A percentile compares a stretch with the other conserved stretches of the same genome.
These are phyloP conservation scores for Chimonanthus salicifolius DNA, from an alignment of 164 flowering plant species.

Conservation along the genomic window DNA sequence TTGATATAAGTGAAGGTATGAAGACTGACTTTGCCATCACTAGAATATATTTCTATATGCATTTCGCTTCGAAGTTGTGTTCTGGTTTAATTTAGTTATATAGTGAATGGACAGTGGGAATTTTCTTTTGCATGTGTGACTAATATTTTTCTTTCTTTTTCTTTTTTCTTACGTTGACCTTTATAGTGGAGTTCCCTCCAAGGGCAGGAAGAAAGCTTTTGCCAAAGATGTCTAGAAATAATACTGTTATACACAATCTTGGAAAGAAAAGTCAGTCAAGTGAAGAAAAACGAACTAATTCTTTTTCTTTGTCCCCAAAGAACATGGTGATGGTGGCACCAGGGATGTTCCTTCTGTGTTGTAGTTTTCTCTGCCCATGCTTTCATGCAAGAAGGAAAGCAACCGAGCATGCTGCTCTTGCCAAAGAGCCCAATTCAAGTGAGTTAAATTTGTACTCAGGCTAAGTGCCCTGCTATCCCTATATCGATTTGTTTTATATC, in stretches of 20 bases:
- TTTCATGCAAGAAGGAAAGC: slow-evolving; percentile 47
- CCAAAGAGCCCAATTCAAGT: slow-evolving; percentile 60
- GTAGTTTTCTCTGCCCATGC: slow-evolving; percentile 61
- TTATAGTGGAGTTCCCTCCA: slow-evolving; percentile 34
- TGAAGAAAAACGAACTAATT: slow-evolving; percentile 14
- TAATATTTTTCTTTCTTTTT: background rate
- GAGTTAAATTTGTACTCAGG: slow-evolving; percentile 24
- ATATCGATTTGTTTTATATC: background rate
- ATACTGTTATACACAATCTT: slow-evolving; percentile 9
- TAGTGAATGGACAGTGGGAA: background rate
- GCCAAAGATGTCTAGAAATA: slow-evolving; percentile 19
- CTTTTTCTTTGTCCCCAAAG: slow-evolving; percentile 18
- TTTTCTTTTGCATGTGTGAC: background rate
- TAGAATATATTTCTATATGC: background rate
- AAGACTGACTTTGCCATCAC: no score
- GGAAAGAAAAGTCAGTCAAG: slow-evolving; percentile 8
- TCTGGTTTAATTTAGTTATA: background rate
- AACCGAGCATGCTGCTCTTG: slow-evolving; percentile 32
- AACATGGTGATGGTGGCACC: slow-evolving; percentile 41
- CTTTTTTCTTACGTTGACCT: background rate
- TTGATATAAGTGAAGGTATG: no score
- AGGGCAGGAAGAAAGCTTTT: slow-evolving; percentile 43
- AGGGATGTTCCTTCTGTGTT: slow-evolving; percentile 48
- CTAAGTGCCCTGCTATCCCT: background rate
- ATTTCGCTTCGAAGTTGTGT: background rate